Evolutionary conservation across 768 basidiomycete species (phyloP).

Genomic region (Mycena leptocephala): DNA sequence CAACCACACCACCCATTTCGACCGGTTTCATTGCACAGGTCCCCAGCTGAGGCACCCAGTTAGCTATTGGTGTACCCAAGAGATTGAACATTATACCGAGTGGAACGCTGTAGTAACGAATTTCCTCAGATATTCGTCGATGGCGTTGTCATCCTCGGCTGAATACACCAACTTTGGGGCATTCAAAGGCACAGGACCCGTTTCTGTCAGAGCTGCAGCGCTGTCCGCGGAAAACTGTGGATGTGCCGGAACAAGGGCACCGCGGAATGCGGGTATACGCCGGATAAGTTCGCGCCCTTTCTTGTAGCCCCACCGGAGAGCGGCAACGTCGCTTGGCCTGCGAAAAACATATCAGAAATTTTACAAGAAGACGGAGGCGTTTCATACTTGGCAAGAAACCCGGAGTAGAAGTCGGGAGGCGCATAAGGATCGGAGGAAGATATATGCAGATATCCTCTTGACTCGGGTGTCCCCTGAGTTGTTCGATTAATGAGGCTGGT

Average conservation of each 20-base stretch:
- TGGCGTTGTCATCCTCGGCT: not conserved
- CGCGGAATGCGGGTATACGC: not conserved
- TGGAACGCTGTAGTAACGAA: not conserved
- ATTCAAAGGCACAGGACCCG: not conserved
- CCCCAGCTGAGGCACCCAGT: no score
- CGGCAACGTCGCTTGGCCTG: conserved; percentile 45
- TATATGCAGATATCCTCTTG: conserved; percentile 39
- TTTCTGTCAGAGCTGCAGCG: not conserved
- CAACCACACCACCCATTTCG: no score
- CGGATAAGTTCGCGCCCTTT: conserved; percentile 40
- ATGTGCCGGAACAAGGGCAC: not conserved
- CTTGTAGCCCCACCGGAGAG: conserved; percentile 46
- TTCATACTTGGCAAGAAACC: conserved; percentile 13
- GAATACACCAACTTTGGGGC: not conserved
- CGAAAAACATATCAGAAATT: not conserved
- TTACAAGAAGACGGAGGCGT: not conserved
- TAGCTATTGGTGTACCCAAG: no score
- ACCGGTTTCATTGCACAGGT: no score
- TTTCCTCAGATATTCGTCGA: not conserved
- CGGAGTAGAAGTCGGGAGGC: conserved; percentile 31
- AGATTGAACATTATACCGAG: no score
- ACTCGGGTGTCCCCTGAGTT: conserved; percentile 31
- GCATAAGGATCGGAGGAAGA: conserved; percentile 27
- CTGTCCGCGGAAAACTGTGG: not conserved
- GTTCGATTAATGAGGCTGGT: not conserved